Conservation (phyloP, 2,329 filamentous ascomycete species). For the Apiospora marii region DNA sequence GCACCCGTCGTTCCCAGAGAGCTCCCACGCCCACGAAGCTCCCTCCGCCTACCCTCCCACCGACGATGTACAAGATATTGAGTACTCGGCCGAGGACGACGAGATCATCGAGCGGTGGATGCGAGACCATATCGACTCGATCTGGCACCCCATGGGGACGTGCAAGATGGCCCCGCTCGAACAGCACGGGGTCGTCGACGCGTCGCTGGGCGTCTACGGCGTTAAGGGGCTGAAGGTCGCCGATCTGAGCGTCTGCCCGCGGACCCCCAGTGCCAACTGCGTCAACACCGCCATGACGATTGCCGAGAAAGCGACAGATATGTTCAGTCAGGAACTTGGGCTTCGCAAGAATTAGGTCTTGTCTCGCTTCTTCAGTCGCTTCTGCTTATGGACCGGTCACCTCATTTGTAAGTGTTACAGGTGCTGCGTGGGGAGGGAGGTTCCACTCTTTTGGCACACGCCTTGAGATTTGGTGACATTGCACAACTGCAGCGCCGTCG, state of each 20-base stretch:
- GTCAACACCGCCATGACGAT: constrained; percentile 53
- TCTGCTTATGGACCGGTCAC: no score
- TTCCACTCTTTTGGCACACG: no score
- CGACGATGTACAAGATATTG: constrained; percentile 50
- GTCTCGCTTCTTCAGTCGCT: no score
- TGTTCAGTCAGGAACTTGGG: constrained; percentile 44
- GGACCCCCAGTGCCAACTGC: constrained; percentile 50
- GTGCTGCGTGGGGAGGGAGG: no score
- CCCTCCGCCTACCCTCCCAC: constrained; percentile 35
- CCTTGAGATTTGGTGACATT: no score
- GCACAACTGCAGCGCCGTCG: no score
- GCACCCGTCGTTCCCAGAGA: constrained; percentile 54
- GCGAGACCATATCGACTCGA: constrained; percentile 42
- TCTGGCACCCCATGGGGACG: constrained; percentile 49
- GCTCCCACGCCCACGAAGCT: constrained; percentile 44
- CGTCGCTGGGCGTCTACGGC: constrained; percentile 46
- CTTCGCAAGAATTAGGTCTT: background rate
- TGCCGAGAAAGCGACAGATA: constrained; percentile 52
- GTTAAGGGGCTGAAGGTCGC: constrained; percentile 45
- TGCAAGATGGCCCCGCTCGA: constrained; percentile 46
- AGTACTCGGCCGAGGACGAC: constrained; percentile 53
- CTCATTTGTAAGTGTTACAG: no score
- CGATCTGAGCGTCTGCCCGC: constrained; percentile 38
- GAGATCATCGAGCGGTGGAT: constrained; percentile 49
- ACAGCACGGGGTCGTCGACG: constrained; percentile 46